Evolutionary conservation across 305 asterid genomes (phyloP), one percentile per base, ranked within the genome.

Genomic region (Nicotiana rustica): DNA sequence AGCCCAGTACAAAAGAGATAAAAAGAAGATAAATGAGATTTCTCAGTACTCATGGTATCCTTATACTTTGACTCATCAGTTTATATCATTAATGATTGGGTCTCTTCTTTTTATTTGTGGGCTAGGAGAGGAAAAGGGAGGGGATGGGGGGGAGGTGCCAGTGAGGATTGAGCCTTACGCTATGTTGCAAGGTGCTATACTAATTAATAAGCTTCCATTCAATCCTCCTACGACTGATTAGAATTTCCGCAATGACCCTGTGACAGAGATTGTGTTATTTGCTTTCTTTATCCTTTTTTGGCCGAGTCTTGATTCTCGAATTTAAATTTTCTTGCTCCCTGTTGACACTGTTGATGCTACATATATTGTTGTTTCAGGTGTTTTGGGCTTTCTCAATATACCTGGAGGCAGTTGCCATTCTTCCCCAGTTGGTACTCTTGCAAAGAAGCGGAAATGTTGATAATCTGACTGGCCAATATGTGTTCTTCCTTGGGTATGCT

Each of bases 381-480:
- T 84, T 93, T 62, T 96, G 99, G 99, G 93, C 97, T 67, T 94
- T 96, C 83, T 96, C 99, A 66, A 90, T 96, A 82, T 96, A 94
- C 90, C 87, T 96, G 94, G 99, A 96, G 89, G 98, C 99, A 59
- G 95, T 93, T 81, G 97, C 98, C 52, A 96, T 96, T 83, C 88
- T 96, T 82, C 99, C 99, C 21, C 99, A 94, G 90, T 87, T 96
- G 91, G 96, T 96, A 77, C 89, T 96, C 80, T 85, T 96, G 93
- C 99, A 96, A 89, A 93, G 99, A 88, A 92, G 97, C 87, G 97
- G 98, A 88, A 96, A 96, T 77, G 95, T 96, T 85, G 99, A 96
- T 90, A 96, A 96, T 78, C 92, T 96, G 85, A 84, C 98, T 60
- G 99, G 98, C 83, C 97, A 96, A 94, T 96, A 96, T 84, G 94